Evolutionary conservation across 2,329 filamentous ascomycete species (phyloP).

Genomic region (Aspergillus sp.): DNA sequence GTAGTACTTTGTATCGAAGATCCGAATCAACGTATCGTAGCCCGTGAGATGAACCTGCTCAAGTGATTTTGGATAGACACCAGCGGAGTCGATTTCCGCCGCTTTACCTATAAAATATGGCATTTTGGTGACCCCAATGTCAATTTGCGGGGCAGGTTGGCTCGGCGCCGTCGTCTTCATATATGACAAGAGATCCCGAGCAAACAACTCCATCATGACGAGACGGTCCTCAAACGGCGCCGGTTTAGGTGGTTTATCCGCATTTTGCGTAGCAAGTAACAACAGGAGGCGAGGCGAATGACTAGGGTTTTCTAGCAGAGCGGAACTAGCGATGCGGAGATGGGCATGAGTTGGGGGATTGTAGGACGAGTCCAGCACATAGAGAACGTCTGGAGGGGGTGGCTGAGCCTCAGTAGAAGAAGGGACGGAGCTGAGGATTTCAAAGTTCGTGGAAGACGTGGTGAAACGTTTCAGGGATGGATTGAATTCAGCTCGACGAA

Average conservation of each 20-base stretch:
- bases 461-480: conserved; percentile 41
- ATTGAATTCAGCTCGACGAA: conserved; percentile 34
- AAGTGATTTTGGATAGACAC: conserved; percentile 28
- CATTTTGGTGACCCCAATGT: conserved; percentile 45
- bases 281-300: conserved; percentile 46
- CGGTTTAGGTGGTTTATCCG: conserved; percentile 55
- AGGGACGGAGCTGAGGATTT: conserved; percentile 25
- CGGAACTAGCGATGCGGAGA: conserved; percentile 50
- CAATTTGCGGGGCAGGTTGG: conserved; percentile 29
- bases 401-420: neutral
- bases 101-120: conserved; percentile 48
- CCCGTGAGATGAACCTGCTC: conserved; percentile 46
- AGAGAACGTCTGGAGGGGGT: conserved; percentile 39
- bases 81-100: conserved; percentile 34
- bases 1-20: conserved; percentile 47
- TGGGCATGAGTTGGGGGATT: conserved; percentile 61
- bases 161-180: conserved; percentile 14
- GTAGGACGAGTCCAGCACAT: conserved; percentile 63
- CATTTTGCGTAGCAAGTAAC: conserved; percentile 60
- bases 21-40: conserved; percentile 46
- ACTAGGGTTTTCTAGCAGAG: conserved; percentile 37
- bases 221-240: conserved; percentile 45
- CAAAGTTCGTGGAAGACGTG: conserved; percentile 31
- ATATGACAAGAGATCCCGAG: conserved; percentile 35
- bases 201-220: conserved; percentile 46